These are phyloP conservation scores for Aspergillus glaucus DNA, from an alignment of 2,329 filamentous ascomycete genomes.

Conservation along the genomic window DNA sequence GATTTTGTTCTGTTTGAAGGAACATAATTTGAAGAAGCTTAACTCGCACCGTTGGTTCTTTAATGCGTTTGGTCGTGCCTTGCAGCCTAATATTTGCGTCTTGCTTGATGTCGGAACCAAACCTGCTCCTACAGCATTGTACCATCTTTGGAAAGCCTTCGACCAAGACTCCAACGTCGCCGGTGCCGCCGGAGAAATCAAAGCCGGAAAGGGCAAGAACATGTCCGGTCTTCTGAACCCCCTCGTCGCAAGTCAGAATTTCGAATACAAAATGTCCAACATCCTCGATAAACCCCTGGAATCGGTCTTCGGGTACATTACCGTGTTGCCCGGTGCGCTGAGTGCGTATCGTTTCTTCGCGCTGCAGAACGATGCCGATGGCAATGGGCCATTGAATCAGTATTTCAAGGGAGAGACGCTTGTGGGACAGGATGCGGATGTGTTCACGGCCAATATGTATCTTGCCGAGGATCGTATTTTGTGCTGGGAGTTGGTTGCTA, in stretches of 20 bases:
- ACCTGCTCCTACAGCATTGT: constrained; percentile 82
- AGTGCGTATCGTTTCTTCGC: constrained; percentile 95
- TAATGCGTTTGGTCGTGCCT: constrained; percentile 87
- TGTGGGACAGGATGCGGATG: constrained; percentile 90
- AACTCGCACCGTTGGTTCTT: constrained; percentile 99
- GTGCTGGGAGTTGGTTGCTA: constrained; percentile 95
- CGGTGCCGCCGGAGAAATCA: constrained; percentile 95
- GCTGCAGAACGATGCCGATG: constrained; percentile 91
- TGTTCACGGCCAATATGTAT: constrained; percentile 99
- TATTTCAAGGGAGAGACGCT: constrained; percentile 99
- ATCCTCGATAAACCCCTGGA: constrained; percentile 96
- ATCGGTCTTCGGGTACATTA: constrained; percentile 97
- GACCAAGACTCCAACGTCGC: constrained; percentile 97
- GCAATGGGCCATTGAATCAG: constrained; percentile 89
- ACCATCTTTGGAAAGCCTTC: constrained; percentile 98
- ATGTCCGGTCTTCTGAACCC: constrained; percentile 84
- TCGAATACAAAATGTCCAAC: constrained; percentile 99
- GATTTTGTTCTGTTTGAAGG: constrained; percentile 97
- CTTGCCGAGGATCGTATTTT: constrained; percentile 97
- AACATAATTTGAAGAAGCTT: constrained; percentile 94
- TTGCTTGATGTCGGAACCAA: constrained; percentile 93
- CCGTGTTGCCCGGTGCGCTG: constrained; percentile 87
- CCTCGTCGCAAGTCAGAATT: constrained; percentile 93
- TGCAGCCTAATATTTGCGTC: constrained; percentile 96
- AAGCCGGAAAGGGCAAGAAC: constrained; percentile 84